Evolutionary conservation across 495 filamentous ascomycete genomes (phyloP).

Genomic region (Penicillium longicatenatum): DNA sequence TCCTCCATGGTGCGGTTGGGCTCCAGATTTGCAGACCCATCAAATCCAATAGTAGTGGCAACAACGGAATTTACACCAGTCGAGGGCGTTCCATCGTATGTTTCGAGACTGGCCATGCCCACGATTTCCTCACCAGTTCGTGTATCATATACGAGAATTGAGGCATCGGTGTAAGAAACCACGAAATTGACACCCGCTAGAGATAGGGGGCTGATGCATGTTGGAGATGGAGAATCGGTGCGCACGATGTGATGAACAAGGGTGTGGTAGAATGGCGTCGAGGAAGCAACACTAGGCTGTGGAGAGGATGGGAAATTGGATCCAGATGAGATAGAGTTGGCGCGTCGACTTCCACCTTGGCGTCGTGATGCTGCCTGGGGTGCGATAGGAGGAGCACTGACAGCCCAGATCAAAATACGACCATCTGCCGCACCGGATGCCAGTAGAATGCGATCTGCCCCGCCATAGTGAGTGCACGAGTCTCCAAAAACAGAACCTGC

Average conservation of each 20-base stretch:
- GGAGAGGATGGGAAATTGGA: conserved; percentile 87
- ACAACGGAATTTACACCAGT: conserved; percentile 93
- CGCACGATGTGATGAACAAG: conserved; percentile 84
- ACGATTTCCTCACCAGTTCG: conserved; percentile 88
- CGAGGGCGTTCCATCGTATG: conserved; percentile 80
- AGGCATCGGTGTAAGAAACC: conserved; percentile 86
- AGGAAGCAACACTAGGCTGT: conserved; percentile 80
- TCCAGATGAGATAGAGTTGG: conserved; percentile 87
- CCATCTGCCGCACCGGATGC: conserved; percentile 92
- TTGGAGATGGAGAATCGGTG: conserved; percentile 73
- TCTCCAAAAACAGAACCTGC: conserved; percentile 75
- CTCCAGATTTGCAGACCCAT: conserved; percentile 67
- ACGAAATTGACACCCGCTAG: conserved; percentile 88
- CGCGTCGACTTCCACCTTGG: conserved; percentile 76
- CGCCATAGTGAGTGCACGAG: conserved; percentile 66
- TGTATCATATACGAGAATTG: conserved; percentile 89
- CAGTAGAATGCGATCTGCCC: conserved; percentile 81
- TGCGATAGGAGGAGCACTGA: conserved; percentile 86
- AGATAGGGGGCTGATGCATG: conserved; percentile 87
- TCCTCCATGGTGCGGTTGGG: conserved; percentile 61
- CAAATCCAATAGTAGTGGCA: conserved; percentile 77
- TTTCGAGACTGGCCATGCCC: conserved; percentile 88
- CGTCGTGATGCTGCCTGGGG: conserved; percentile 70
- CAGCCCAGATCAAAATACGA: conserved; percentile 88
- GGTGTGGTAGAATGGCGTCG: conserved; percentile 63